Evolutionary conservation across 768 basidiomycete species (phyloP).

Genomic region (Amanita exitialis): DNA sequence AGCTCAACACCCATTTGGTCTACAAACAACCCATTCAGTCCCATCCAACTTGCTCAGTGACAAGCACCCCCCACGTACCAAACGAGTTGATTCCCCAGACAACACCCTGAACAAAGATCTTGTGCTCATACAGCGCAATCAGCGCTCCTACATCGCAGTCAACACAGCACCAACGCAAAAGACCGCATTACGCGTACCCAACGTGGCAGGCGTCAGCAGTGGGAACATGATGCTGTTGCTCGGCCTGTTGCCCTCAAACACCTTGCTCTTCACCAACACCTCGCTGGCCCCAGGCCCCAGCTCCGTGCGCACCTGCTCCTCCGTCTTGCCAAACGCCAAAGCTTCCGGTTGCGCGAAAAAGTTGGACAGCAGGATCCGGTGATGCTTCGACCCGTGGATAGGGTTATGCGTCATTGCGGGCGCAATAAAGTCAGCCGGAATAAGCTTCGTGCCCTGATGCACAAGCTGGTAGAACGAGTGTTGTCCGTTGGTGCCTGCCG

Average conservation of each 20-base stretch:
- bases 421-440: constrained; percentile 89
- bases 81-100: constrained; percentile 99
- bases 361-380: constrained; percentile 95
- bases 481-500: constrained; percentile 96
- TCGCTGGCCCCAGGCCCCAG: constrained; percentile 64
- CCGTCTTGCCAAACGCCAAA: constrained; percentile 94
- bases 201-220: constrained; percentile 76
- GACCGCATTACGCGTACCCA: constrained; percentile 40
- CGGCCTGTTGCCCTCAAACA: constrained; percentile 95
- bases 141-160: constrained; percentile 40
- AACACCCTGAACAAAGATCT: constrained; percentile 96
- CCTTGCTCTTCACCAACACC: constrained; percentile 89
- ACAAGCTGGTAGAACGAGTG: constrained; percentile 99
- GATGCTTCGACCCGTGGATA: constrained; percentile 79
- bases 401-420: constrained; percentile 89
- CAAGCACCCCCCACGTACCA: constrained; percentile 35
- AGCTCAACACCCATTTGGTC: constrained; percentile 99
- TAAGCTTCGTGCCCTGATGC: constrained; percentile 88
- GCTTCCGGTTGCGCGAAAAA: constrained; percentile 99
- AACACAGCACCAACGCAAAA: constrained; percentile 7
- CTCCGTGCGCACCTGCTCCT: constrained; percentile 72
- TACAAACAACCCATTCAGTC: constrained; percentile 16
- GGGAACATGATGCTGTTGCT: constrained; percentile 97
- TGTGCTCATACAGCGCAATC: constrained; percentile 94
- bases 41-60: background rate